These are phyloP conservation scores for Stagonosporopsis vannaccii DNA, from an alignment of 2,329 filamentous ascomycete genomes.

Conservation along the genomic window DNA sequence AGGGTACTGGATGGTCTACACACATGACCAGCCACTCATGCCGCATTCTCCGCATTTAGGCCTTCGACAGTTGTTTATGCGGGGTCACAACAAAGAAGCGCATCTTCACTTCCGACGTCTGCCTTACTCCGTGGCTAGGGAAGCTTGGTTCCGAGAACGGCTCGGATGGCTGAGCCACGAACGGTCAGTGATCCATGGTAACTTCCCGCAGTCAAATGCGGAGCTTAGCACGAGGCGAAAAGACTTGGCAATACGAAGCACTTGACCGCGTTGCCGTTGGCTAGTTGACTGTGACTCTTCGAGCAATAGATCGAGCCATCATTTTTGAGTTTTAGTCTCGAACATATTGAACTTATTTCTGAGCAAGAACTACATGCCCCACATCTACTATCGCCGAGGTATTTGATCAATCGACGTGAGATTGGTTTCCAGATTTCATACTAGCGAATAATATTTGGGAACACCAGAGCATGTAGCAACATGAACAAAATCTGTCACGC, in stretches of 20 bases:
- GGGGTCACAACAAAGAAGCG: not conserved
- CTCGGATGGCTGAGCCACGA: not conserved
- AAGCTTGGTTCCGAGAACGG: not conserved
- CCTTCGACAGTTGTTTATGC: not conserved
- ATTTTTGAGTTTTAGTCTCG: not conserved
- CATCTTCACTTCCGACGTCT: not conserved
- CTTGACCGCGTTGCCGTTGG: not conserved
- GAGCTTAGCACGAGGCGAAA: not conserved
- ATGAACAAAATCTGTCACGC: not conserved
- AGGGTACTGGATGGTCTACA: too few species aligned
- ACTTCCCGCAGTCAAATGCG: not conserved
- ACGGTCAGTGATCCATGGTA: not conserved
- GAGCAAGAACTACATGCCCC: not conserved
- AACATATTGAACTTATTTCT: not conserved
- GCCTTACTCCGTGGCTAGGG: not conserved
- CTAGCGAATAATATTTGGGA: too few species aligned
- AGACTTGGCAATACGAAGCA: not conserved
- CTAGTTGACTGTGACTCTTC: not conserved
- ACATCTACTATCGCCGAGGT: not conserved
- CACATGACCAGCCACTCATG: not conserved
- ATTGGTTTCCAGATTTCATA: not conserved
- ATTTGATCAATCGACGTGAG: not conserved
- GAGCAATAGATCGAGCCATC: not conserved
- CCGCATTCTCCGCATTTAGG: not conserved
- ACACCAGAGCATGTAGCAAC: not conserved